These are phyloP conservation scores for Lodderomyces theae DNA, from an alignment of 1,139 yeast genomes.

Conservation along the genomic window DNA sequence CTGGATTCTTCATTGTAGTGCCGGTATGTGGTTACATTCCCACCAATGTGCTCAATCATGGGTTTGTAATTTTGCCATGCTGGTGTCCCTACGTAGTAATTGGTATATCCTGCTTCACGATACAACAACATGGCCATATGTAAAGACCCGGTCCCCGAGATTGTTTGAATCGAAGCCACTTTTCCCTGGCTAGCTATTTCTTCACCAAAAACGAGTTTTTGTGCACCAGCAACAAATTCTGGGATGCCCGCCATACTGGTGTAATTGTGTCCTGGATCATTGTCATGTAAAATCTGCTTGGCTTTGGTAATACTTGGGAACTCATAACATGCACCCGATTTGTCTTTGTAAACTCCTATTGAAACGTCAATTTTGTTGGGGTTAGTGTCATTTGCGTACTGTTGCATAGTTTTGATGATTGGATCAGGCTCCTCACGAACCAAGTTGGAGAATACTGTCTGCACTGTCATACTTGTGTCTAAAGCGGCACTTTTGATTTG, in stretches of 20 bases:
- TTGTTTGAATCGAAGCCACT: slow-evolving; percentile 39
- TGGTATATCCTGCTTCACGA: slow-evolving; percentile 24
- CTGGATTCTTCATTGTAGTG: slow-evolving; percentile 32
- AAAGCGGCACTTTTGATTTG: no score
- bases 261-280: slow-evolving; percentile 46
- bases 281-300: slow-evolving; percentile 27
- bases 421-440: slow-evolving; percentile 35
- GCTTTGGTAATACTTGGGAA: slow-evolving; percentile 41
- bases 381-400: slow-evolving; percentile 25
- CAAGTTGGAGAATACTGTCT: slow-evolving; percentile 26
- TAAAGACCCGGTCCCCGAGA: slow-evolving; percentile 46
- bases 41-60: slow-evolving; percentile 34
- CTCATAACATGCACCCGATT: slow-evolving; percentile 33
- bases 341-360: slow-evolving; percentile 45
- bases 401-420: slow-evolving; percentile 30
- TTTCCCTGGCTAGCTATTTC: slow-evolving; percentile 23
- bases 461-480: slow-evolving; percentile 21
- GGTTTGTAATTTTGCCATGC: slow-evolving; percentile 42
- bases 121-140: slow-evolving; percentile 38
- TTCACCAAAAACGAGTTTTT: slow-evolving; percentile 34
- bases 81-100: slow-evolving; percentile 39
- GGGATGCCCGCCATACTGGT: slow-evolving; percentile 44
- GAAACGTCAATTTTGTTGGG: slow-evolving; percentile 39
- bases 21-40: slow-evolving; percentile 24
- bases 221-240: slow-evolving; percentile 36